A percentile compares a stretch with the other conserved stretches of the same genome.
Evolutionary conservation across 306 rosid species (phyloP).

Genomic region (Vicia sativa): DNA sequence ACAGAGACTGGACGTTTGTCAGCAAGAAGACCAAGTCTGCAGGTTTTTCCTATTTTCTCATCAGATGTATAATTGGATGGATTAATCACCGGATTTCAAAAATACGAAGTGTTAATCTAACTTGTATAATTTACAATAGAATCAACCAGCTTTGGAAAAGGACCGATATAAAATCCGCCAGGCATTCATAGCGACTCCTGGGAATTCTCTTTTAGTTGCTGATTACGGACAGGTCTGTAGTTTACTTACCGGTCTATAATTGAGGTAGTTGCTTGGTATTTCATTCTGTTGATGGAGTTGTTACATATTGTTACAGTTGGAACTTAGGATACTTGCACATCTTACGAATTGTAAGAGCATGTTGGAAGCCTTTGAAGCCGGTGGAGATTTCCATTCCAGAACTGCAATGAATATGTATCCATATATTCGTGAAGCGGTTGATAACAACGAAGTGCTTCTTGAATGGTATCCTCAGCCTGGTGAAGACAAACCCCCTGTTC

Average conservation of each 20-base stretch:
- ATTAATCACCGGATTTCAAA: conserved; percentile 23
- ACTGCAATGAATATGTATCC: conserved; percentile 99
- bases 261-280: conserved; percentile 28
- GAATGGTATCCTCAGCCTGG: conserved; percentile 99
- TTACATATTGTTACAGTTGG: conserved; percentile 64
- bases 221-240: conserved; percentile 93
- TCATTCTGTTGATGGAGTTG: conserved; percentile 43
- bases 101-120: conserved; percentile 30
- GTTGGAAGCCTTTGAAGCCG: conserved; percentile 94
- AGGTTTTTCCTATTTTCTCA: conserved; percentile 54
- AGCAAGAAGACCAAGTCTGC: conserved; percentile 94
- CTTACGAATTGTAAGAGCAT: conserved; percentile 91
- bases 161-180: conserved; percentile 98
- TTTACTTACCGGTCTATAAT: conserved; percentile 31
- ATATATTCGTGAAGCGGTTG: conserved; percentile 82
- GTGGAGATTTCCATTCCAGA: conserved; percentile 99
- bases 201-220: conserved; percentile 93
- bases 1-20: conserved; percentile 96
- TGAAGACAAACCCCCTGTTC: conserved; percentile 96
- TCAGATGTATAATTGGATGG: neutral
- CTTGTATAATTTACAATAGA: conserved; percentile 53
- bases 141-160: conserved; percentile 98
- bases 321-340: conserved; percentile 98
- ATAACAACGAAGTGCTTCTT: conserved; percentile 71
- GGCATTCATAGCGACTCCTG: conserved; percentile 94